These are phyloP conservation scores for Colletotrichum costaricense DNA, from an alignment of 2,329 filamentous ascomycete species.

Conservation along the genomic window DNA sequence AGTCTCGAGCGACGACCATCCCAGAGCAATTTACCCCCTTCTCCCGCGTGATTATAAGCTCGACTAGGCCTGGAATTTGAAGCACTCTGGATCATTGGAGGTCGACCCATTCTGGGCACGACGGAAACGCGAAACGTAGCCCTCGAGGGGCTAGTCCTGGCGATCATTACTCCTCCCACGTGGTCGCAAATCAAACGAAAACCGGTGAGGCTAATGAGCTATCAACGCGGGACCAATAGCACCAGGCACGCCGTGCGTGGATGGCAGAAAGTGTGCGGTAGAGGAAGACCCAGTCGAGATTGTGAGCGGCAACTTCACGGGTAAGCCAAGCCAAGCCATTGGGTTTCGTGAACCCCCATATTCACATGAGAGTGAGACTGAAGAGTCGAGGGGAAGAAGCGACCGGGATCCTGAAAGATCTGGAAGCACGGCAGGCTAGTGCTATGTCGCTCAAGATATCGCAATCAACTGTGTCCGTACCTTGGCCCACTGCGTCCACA, in stretches of 20 bases:
- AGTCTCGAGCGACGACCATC: background rate
- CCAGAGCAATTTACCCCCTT: background rate
- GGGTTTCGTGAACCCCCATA: background rate
- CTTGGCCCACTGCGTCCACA: slow-evolving; percentile 7
- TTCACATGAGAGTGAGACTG: background rate
- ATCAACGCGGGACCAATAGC: slow-evolving; percentile 1
- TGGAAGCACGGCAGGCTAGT: slow-evolving; percentile 23
- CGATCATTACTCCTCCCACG: slow-evolving; percentile 16
- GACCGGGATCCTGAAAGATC: slow-evolving; percentile 33
- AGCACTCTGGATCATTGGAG: background rate
- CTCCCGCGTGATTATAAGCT: background rate
- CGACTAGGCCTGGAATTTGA: background rate
- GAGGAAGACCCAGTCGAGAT: slow-evolving; percentile 6
- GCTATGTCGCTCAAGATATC: slow-evolving; percentile 35
- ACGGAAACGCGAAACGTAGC: background rate
- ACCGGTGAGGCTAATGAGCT: slow-evolving; percentile 1
- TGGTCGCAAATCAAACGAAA: slow-evolving; percentile 20
- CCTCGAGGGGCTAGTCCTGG: background rate
- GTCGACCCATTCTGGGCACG: background rate
- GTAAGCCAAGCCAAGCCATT: slow-evolving; percentile 14
- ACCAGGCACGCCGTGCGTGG: background rate
- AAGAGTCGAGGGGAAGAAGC: background rate
- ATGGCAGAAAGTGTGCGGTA: background rate
- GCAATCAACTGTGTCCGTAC: slow-evolving; percentile 24
- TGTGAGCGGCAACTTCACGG: slow-evolving; percentile 19